Base-by-base conservation (phyloP, 768 basidiomycete species). In the Rhodosporidiobolus odoratus region DNA sequence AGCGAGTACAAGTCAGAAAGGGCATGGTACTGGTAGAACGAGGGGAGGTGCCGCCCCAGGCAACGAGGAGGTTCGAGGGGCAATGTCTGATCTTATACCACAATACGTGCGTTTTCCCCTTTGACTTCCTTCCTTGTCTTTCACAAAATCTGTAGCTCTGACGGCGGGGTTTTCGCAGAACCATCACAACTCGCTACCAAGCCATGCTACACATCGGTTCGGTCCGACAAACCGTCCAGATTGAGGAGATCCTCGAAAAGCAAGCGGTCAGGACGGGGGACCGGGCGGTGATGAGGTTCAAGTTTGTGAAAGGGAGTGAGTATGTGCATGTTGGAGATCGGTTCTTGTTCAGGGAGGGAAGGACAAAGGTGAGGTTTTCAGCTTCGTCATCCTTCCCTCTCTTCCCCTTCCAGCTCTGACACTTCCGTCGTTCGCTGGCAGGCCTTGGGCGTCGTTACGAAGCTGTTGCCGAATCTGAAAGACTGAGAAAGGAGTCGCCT, bases 231-330 rank as follows among this genome's bases (percentile, higher is more conserved):
- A 79, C 78, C 12, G 76, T 78, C 10, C 68, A 73, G 35, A 65
- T 78, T 52, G 66, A 75, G 23, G 45, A 54, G 21, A 72, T 64
- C 32, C 12, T 79, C 84, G 93, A 98, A 77, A 88, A 90, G 77
- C 89, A 89, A 19, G 83, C 95, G 45, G 82, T 99, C 37, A 87
- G 95, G 27, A 99, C 95, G 0, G 96, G 96, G 7, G 96, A 99
- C 78, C 86, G 93, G 40, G 91, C 92, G 4, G 92, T 88, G 4
- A 92, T 97, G n/a, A 85, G 86, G 41, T 97, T 98, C 75, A 91
- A 53, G 41, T 75, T 76, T 52, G 53, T 76, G n/a, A 88, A 90
- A 21, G 88, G 89, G 63, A 89, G 91, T 0, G 95, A 96, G 82
- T 94, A 88, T 78, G 83, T 98, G 72, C 93, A 94, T 79, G 88